These are phyloP conservation scores for Sporobolomyces phaffii DNA, from an alignment of 768 basidiomycete species.

Conservation along the genomic window DNA sequence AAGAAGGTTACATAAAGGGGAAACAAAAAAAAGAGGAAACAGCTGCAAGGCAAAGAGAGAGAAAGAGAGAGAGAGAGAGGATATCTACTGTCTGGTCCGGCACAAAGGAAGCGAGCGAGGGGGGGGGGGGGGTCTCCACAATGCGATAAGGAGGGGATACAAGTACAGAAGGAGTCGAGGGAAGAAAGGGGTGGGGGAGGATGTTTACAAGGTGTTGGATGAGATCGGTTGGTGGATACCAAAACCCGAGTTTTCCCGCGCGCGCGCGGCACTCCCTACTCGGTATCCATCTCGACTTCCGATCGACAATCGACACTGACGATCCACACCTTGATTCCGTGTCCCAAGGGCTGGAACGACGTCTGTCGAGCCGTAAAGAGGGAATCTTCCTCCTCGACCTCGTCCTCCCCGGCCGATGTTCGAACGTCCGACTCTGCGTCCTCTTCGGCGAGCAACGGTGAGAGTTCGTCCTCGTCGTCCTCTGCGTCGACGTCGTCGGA, in stretches of 20 bases:
- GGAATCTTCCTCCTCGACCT: background rate
- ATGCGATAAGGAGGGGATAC: no score
- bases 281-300: constrained; percentile 9
- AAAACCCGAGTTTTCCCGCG: no score
- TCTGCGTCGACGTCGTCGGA: background rate
- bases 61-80: background rate
- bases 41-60: background rate
- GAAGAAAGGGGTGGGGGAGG: no score
- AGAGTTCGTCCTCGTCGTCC: background rate
- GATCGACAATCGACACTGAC: constrained; percentile 22
- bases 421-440: background rate
- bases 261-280: no score
- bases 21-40: background rate
- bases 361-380: background rate
- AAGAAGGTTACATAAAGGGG: no score
- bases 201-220: no score
- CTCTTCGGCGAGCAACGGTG: background rate
- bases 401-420: background rate
- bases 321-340: constrained; percentile 3
- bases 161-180: no score
- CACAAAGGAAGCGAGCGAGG: no score
- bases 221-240: no score
- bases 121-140: no score
- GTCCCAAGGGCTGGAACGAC: background rate
- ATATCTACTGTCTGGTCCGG: no score